Evolutionary conservation across 345 rosid genomes (phyloP), one percentile per base, ranked within the genome.

Genomic region (Heritiera littoralis): DNA sequence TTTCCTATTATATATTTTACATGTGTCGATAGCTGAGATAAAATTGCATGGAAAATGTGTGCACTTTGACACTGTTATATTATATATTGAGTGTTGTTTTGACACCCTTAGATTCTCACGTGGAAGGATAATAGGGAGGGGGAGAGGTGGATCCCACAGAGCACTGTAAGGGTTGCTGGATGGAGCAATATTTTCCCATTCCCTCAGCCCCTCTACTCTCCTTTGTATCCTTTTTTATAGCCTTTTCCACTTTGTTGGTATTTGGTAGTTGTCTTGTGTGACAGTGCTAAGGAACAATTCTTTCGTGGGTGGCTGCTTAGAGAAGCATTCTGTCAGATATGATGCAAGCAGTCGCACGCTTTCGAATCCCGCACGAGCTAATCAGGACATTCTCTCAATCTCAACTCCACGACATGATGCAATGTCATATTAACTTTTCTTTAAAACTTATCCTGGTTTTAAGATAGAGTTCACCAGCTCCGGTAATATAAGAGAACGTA

Each of bases 271-370:
- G 90, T 85, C 87, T 83, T 81, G 87, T 84, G 87, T 88, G 87
- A 81, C 88, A 72, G 77, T 82, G 82, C 85, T 60, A 83, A 83
- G 84, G 80, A 79, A 66, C 84, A 54, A n/a, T 2, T 71, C n/a
- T 41, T 67, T 20, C 18, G 38, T 81, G 83, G 91, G 95, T 84
- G 92, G 48, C 81, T 89, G 94, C 97, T 91, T 89, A 90, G 76
- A 78, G 77, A 85, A 93, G 94, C 97, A 88, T 90, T 72, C 79
- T 72, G 89, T 92, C 94, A 93, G 82, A 60, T 66, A 41, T 92
- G 97, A 94, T 88, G 98, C 90, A 89, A 90, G 87, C 90, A 82
- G 49, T 71, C 77, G 23, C 87, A 82, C 83, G 55, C 86, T 70
- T 52, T 48, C 32, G 23, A 41, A 10, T 49, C 10, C 13, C 78